Evolutionary conservation across 1,284 basidiomycete species (phyloP).

Genomic region (Coniferiporia sulphurascens): DNA sequence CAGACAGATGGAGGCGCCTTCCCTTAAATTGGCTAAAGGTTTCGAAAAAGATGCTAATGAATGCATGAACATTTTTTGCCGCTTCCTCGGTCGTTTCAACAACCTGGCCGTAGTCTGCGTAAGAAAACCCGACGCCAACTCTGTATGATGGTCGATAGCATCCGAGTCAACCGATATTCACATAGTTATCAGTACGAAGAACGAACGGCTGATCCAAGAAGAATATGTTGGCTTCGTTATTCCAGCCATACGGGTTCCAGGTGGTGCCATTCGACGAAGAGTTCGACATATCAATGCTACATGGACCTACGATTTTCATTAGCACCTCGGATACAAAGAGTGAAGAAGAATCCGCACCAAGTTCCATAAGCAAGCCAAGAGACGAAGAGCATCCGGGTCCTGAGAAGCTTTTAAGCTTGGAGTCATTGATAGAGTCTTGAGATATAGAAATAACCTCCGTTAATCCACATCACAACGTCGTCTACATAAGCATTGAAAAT

Average conservation of each 20-base stretch:
- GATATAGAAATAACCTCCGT: slow-evolving; percentile 42
- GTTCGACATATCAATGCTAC: slow-evolving; percentile 20
- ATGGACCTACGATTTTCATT: slow-evolving; percentile 18
- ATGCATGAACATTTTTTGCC: slow-evolving; percentile 65
- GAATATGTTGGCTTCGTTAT: slow-evolving; percentile 61
- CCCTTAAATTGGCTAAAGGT: slow-evolving; percentile 65
- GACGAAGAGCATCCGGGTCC: slow-evolving; percentile 63
- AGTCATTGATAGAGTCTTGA: not conserved
- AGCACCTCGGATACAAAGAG: not conserved
- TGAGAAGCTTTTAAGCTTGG: slow-evolving; percentile 23
- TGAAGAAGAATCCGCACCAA: slow-evolving; percentile 38
- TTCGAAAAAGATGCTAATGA: slow-evolving; percentile 72
- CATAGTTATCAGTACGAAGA: not conserved
- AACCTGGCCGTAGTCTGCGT: slow-evolving; percentile 48
- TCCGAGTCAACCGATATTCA: not conserved
- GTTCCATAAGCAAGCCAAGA: slow-evolving; percentile 63
- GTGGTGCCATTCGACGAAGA: slow-evolving; percentile 38
- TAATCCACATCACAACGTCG: slow-evolving; percentile 70
- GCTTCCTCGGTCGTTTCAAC: slow-evolving; percentile 69
- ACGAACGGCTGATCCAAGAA: slow-evolving; percentile 59
- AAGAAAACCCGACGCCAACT: slow-evolving; percentile 67
- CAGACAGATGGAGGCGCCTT: slow-evolving; percentile 61
- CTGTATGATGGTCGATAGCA: slow-evolving; percentile 22
- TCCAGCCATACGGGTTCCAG: slow-evolving; percentile 65
- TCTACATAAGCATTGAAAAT: slow-evolving; percentile 31